Evolutionary conservation across 2,329 filamentous ascomycete genomes (phyloP), one percentile per base, ranked within the genome.

Genomic region (Paraconiothyrium sp.): DNA sequence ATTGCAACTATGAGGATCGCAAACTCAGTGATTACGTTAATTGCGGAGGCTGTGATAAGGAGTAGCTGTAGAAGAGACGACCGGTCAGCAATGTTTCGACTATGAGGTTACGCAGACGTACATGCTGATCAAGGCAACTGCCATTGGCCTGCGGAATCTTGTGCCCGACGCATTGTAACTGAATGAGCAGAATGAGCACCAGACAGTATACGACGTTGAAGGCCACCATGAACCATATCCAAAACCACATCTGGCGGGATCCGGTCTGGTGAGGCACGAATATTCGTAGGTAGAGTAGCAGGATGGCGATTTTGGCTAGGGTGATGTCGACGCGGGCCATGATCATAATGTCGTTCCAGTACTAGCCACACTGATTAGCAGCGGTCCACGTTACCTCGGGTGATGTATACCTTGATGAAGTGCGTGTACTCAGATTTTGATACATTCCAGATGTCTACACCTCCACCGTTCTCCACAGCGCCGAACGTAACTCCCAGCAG

Each of bases 141-240:
- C 55, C 55, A 22, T 57, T 57, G 8, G 55, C 20, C 24, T 50
- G 34, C 24, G 55, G 55, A 43, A 34, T 50, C n/a, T 57, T 57
- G 24, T 57, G 55, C 37, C 55, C 55, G n/a, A 57, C 46, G 30
- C 55, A 57, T 50, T 57, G 55, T 32, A 57, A 16, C 9, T 57
- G 44, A 14, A 57, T 50, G 44, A 57, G 55, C n/a, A 57, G 10
- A 30, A 57, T 57, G 34, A 57, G 55, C 55, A 57, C 55, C 34
- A 57, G 37, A n/a, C 55, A 57, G 34, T 57, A 57, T 16, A 57
- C 35, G 11, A 50, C 44, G 16, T 57, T 57, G 22, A 57, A 57
- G 11, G 41, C 55, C 22, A 57, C 46, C 55, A 57, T 57, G 34
- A 57, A 57, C 55, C 55, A 57, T 27, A 57, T 57, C 55, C 55